A percentile compares a stretch with the other conserved stretches of the same genome.
phyloP scores from a whole-genome alignment of 2,329 filamentous ascomycete genomes.

The Phialocephala sp. region DNA sequence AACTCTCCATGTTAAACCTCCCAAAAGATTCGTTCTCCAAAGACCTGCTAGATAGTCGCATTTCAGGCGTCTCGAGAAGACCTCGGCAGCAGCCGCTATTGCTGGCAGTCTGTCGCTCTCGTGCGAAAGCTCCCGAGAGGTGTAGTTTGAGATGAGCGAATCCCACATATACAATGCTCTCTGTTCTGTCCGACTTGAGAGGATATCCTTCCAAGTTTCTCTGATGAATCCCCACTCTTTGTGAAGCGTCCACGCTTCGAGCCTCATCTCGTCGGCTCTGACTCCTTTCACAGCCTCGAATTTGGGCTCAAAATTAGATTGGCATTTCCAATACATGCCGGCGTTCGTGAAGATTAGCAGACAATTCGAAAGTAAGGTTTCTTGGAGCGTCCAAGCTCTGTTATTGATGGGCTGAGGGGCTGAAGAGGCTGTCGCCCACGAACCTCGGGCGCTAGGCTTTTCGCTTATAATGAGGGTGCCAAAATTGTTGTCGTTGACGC shows the following conservation, averaged over 20 bases:
- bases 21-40: neutral
- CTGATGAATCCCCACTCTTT: neutral
- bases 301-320: neutral
- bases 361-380: neutral
- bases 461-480: neutral
- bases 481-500: neutral
- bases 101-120: neutral
- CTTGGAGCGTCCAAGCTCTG: conserved; percentile 1
- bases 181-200: no score
- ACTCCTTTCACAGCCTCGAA: neutral
- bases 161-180: neutral
- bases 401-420: neutral
- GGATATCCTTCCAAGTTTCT: neutral
- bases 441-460: neutral
- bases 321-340: conserved; percentile 8
- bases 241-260: no score
- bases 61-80: neutral
- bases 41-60: neutral
- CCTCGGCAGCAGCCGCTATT: neutral
- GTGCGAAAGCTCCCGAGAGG: neutral
- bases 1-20: neutral
- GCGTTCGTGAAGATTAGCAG: neutral
- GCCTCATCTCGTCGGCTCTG: no score
- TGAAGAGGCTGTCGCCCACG: neutral
- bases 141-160: neutral